phyloP scores from a whole-genome alignment of 257 asterid genomes.

The Forsythia suspensa region DNA sequence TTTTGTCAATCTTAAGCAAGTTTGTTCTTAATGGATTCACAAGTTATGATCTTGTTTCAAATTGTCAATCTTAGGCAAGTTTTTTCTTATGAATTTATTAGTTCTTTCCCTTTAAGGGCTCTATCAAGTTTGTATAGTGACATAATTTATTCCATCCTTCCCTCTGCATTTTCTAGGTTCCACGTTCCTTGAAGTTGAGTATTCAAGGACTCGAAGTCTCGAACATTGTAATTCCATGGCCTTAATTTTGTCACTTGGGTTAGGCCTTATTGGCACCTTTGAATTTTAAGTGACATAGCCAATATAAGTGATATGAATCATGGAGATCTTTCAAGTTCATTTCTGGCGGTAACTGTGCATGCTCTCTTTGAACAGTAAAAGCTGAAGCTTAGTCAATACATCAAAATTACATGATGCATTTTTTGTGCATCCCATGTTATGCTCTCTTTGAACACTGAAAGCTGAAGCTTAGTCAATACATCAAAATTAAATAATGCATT shows the following conservation, averaged over 20 bases:
- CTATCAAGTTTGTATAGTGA: slow-evolving; percentile 9
- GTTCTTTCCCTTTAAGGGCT: neutral
- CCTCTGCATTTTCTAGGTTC: neutral
- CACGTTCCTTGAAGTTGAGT: slow-evolving; percentile 7
- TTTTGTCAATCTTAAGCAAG: neutral
- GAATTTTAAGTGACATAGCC: neutral
- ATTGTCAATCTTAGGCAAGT: neutral
- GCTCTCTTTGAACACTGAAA: slow-evolving; percentile 15
- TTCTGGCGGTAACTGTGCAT: neutral
- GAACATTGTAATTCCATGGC: neutral
- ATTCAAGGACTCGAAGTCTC: neutral
- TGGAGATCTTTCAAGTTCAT: slow-evolving; percentile 7
- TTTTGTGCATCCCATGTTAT: slow-evolving; percentile 1
- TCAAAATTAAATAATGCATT: neutral
- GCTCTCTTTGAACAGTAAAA: slow-evolving; percentile 16
- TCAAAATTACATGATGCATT: neutral
- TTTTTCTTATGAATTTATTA: neutral
- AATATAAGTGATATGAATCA: neutral
- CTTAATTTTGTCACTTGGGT: neutral
- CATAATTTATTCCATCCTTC: neutral
- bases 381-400: slow-evolving; percentile 11
- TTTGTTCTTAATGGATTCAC: neutral
- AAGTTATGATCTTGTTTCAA: slow-evolving; percentile 18
- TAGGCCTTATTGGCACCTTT: neutral
- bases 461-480: slow-evolving; percentile 10